A percentile compares a stretch with the other conserved stretches of the same genome.
These are phyloP conservation scores for Thelephora terrestris DNA, from an alignment of 1,284 basidiomycete species.

Conservation along the genomic window DNA sequence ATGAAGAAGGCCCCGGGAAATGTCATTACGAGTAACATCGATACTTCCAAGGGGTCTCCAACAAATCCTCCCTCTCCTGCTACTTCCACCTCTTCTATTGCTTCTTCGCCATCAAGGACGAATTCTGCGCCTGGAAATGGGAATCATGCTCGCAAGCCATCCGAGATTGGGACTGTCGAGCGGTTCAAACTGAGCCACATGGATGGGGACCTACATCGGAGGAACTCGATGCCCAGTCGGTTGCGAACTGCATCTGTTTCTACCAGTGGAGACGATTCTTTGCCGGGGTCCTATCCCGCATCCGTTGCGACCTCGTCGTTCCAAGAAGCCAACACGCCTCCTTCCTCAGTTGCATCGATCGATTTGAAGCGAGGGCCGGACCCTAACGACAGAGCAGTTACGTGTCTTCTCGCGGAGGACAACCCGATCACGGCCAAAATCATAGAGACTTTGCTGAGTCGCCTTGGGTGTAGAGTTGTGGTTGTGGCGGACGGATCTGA, in stretches of 20 bases:
- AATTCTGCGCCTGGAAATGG: slow-evolving; percentile 62
- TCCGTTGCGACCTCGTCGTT: slow-evolving; percentile 42
- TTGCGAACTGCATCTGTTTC: slow-evolving; percentile 82
- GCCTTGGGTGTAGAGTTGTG: slow-evolving; percentile 89
- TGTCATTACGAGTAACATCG: slow-evolving; percentile 54
- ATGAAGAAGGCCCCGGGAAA: slow-evolving; percentile 67
- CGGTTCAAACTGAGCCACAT: slow-evolving; percentile 75
- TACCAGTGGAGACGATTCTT: slow-evolving; percentile 65
- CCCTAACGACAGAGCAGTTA: slow-evolving; percentile 70
- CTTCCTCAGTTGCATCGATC: slow-evolving; percentile 70
- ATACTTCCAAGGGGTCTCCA: slow-evolving; percentile 39
- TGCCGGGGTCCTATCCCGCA: slow-evolving; percentile 65
- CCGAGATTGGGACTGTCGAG: slow-evolving; percentile 77
- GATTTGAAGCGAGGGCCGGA: slow-evolving; percentile 65
- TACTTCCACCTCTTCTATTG: slow-evolving; percentile 87
- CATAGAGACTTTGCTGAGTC: slow-evolving; percentile 85
- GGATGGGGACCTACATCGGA: slow-evolving; percentile 56
- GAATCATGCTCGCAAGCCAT: slow-evolving; percentile 70
- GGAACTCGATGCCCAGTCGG: slow-evolving; percentile 83
- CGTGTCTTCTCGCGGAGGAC: slow-evolving; percentile 91
- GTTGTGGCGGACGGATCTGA: slow-evolving; percentile 94
- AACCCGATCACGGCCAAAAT: slow-evolving; percentile 97
- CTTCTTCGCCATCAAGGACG: slow-evolving; percentile 80
- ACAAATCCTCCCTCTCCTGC: slow-evolving; percentile 82
- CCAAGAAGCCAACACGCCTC: slow-evolving; percentile 48